Evolutionary conservation across 148 eudicot species (phyloP), one percentile per base, ranked within the genome.

Genomic region (Persicaria tinctoria): DNA sequence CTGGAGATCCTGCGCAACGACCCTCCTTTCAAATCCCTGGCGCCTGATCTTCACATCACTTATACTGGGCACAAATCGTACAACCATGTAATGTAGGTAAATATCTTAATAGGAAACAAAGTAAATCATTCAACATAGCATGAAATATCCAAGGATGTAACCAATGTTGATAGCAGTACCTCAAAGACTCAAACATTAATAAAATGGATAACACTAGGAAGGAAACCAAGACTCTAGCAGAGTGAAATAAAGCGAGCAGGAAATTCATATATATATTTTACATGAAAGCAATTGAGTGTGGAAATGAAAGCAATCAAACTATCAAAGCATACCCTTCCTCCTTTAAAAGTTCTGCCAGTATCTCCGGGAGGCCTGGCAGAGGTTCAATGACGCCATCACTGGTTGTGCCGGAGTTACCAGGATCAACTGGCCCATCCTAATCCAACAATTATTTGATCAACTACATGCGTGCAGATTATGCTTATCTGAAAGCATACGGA

Each of bases 11-110:
- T 85, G 98, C 8, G 98, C 92, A 47, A 92, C 97, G 51, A 90
- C 98, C 70, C 98, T 90, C 79, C 90, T 95, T 86, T 95, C 98
- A 76, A 92, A 95, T 72, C 98, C 98, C 89, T 95, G 98, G 54
- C 97, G 85, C 64, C 80, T 89, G 84, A 95, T 92, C 82, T 81
- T 85, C 47, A 88, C 88, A 16, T 86, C 87, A 53, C 70, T 79
- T 79, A 95, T 82, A 16, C 98, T 95, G 88, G 10, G 9, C 51
- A 46, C 76, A 75, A 59, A 74, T 16, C 53, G 5, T 1, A 32
- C 62, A 46, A 8, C 20, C 11, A 18, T 59, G 64, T 18, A 18
- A 18, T 59, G 64, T 7, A 18, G 38, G 46, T 11, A 38, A 66
- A 13, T 4, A 66, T 66, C 17, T 66, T 66, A 38, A 47, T 9